Evolutionary conservation across 2,329 filamentous ascomycete species (phyloP), one percentile per base, ranked within the genome.

Genomic region (Cordyceps militaris): DNA sequence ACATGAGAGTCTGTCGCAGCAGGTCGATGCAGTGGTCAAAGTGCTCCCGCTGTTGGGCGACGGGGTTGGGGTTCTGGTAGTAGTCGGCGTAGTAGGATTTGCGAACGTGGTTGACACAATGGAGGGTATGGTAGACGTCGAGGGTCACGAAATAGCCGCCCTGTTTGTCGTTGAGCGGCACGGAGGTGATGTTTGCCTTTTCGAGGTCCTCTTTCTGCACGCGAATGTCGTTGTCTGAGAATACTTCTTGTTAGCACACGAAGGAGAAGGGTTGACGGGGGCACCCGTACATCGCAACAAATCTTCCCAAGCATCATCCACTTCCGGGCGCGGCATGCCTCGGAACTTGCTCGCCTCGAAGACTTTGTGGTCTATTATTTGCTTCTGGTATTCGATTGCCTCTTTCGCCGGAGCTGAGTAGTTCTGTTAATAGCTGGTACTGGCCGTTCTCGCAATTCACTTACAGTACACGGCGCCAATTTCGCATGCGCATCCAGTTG

Each of bases 21-120:
- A 60, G 32, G 21, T 63, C 60, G 23, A 61, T 59, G 46, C 60
- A 63, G 49, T 63, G 60, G 30, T 63, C 61, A 49, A 60, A 58
- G 50, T 61, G 59, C 36, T 58, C 50, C 1, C 46, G 58, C 38
- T 61, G 47, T 42, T 53, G 54, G 16, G 52, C 59, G n/a, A 59
- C 16, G 8, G 57, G 57, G 30, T 61, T 59, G 7, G 57, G 57
- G 44, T 61, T 54, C 28, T 48, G 47, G 34, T 61, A 59, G 59
- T 61, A 61, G 42, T 61, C 59, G 13, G 46, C 48, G 48, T 59
- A 61, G 43, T 57, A 59, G 23, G 57, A 59, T 28, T 59, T 59
- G 57, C 57, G 57, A 19, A 61, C 32, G n/a, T 57, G 55, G 57
- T 59, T 57, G 7, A 57, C 52, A 26, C 57, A 59, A 34, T 61